These are phyloP conservation scores for Thymus mandschuricus DNA, from an alignment of 257 asterid genomes.

Conservation along the genomic window DNA sequence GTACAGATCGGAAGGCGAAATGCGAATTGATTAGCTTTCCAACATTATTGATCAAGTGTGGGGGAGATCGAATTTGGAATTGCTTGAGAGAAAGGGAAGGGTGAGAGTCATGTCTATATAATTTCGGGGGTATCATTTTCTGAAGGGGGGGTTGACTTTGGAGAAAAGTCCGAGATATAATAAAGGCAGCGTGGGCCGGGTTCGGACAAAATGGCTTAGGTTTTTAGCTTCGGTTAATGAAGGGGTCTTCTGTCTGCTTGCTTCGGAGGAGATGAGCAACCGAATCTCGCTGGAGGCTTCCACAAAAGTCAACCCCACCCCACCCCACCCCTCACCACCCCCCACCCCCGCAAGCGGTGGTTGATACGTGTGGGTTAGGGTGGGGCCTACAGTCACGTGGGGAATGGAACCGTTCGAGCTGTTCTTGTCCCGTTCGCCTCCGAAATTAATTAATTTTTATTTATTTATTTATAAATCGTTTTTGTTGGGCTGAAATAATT, in stretches of 20 bases:
- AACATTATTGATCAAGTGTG: slow-evolving; percentile 21
- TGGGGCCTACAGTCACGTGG: slow-evolving; percentile 40
- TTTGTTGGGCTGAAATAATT: too few relatives aligned
- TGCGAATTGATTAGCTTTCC: neutral
- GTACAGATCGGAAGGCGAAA: too few relatives aligned
- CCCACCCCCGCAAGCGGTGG: slow-evolving; percentile 20
- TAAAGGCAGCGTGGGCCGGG: slow-evolving; percentile 33
- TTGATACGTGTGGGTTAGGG: slow-evolving; percentile 18
- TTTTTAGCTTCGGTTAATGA: slow-evolving; percentile 42
- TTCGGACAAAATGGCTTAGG: slow-evolving; percentile 52
- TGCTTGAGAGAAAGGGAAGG: slow-evolving; percentile 41
- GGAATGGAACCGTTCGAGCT: slow-evolving; percentile 38
- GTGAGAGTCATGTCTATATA: neutral
- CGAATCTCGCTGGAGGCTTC: slow-evolving; percentile 48
- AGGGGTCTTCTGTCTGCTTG: slow-evolving; percentile 37
- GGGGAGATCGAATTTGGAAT: slow-evolving; percentile 17
- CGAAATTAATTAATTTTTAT: too few relatives aligned
- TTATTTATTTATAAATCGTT: too few relatives aligned
- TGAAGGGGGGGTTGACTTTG: slow-evolving; percentile 62
- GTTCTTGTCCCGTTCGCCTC: slow-evolving; percentile 18
- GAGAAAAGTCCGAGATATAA: slow-evolving; percentile 37
- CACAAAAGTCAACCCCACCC: slow-evolving; percentile 58
- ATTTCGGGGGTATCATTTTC: slow-evolving; percentile 13
- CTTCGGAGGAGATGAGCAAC: slow-evolving; percentile 32
- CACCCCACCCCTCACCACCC: neutral